Conservation (phyloP, 2,329 filamentous ascomycete species). For the Fusarium bulbicola region DNA sequence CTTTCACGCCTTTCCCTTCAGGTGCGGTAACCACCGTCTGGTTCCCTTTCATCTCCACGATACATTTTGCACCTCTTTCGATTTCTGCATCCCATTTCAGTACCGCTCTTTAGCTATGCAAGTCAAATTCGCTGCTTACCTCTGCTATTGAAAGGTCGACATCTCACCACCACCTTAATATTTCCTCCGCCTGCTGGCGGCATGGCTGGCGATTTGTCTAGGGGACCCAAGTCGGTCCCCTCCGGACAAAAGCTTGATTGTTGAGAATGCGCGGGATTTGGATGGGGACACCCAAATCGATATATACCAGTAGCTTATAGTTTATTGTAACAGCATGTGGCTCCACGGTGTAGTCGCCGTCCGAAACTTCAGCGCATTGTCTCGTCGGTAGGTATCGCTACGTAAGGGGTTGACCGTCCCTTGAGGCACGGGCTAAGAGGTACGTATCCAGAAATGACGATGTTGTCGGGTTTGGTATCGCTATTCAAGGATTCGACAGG, state of each 20-base stretch:
- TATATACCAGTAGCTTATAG: slow-evolving; percentile 9
- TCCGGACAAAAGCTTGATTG: slow-evolving; percentile 34
- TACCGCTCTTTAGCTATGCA: not conserved
- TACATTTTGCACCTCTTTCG: slow-evolving; percentile 92
- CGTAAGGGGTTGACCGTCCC: slow-evolving; percentile 27
- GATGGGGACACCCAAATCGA: slow-evolving; percentile 6
- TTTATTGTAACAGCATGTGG: slow-evolving; percentile 28
- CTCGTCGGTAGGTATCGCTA: slow-evolving; percentile 22
- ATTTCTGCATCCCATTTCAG: slow-evolving; percentile 68
- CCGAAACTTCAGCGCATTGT: slow-evolving; percentile 38
- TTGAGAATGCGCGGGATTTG: slow-evolving; percentile 42
- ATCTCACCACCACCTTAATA: slow-evolving; percentile 99
- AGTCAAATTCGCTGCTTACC: slow-evolving; percentile 61
- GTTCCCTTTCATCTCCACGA: slow-evolving; percentile 93
- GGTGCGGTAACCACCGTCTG: slow-evolving; percentile 89
- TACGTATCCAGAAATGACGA: slow-evolving; percentile 42
- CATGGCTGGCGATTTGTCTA: slow-evolving; percentile 46
- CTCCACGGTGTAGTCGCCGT: slow-evolving; percentile 32
- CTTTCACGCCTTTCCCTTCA: slow-evolving; percentile 73
- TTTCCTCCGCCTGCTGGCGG: slow-evolving; percentile 81
- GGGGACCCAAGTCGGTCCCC: slow-evolving; percentile 52
- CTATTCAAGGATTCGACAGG: slow-evolving; percentile 2
- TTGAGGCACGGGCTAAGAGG: slow-evolving; percentile 23
- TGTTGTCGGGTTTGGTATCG: slow-evolving; percentile 25
- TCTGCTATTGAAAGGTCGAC: slow-evolving; percentile 94